Base-by-base conservation (phyloP, 805 yeast genomes). In the Lachancea sp. region DNA sequence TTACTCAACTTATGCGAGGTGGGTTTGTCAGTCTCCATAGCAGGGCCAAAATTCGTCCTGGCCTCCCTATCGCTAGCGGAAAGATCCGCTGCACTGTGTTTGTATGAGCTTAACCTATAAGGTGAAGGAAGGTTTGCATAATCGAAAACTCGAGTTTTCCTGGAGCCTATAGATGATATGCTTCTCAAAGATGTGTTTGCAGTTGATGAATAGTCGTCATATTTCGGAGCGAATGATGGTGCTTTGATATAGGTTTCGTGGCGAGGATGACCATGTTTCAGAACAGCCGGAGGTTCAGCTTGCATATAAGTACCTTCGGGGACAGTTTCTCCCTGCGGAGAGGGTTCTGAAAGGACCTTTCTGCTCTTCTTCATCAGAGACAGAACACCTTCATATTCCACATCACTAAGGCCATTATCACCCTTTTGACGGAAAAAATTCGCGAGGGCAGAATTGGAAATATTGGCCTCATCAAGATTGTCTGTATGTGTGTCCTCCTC, bases 341-440 rank as follows among this genome's bases (percentile, higher is more conserved):
- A 28, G 6, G 48, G 47, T 3, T 52, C 41, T 2, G 42, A 28
- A 2, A 36, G 17, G 9, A 16, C 37, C 4, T 34, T 30, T 25
- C 40, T 41, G 22, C 40, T 36, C 23, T 69, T 72, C 15, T 65
- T 64, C 44, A 74, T 66, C 13, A 84, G 60, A 5, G 88, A 74
- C 45, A 80, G 56, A 1, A 85, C 90, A n/a, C 94, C 94, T 60
- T 82, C 90, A 52, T 79, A 72, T 57, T 86, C 95, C 31, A 84
- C 68, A 18, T 80, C 86, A 11, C 79, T 69, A 45, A 86, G 66
- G 4, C 90, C 87, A n/a, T 63, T 63, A 41, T 78, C 74, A n/a
- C 95, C 95, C 56, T 83, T 85, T 32, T 64, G 67, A n/a, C 69
- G 69, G 59, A 85, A 85, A 55, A 86, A 85, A 21, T 71, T 75